phyloP scores from a whole-genome alignment of 129 eudicot species.

The sunflower (Helianthus annuus) region HanXRQr2.0-SUNRISE NC_035433.2:87966421-87966920 shows the following conservation, averaged over 20 bases:
- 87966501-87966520: constrained; percentile 90
- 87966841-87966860: constrained; percentile 80
- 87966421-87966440: background rate
- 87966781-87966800: constrained; percentile 98
- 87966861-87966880: constrained; percentile 43
- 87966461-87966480: background rate
- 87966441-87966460: background rate
- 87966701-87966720: constrained; percentile 10
- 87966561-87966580: constrained; percentile 98
- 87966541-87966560: constrained; percentile 98
- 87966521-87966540: constrained; percentile 93
- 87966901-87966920: background rate
- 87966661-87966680: constrained; percentile 1
- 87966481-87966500: constrained; percentile 72
- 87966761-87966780: constrained; percentile 97
- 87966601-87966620: constrained; percentile 93
- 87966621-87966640: constrained; percentile 78
- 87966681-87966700: background rate
- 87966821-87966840: constrained; percentile 93
- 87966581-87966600: constrained; percentile 85
- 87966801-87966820: constrained; percentile 74
- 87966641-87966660: constrained; percentile 4
- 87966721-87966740: constrained; percentile 12
- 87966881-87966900: background rate
- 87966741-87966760: constrained; percentile 78